These are phyloP conservation scores for Zymoseptoria ardabiliae DNA, from an alignment of 2,329 filamentous ascomycete species.

Conservation along the genomic window DNA sequence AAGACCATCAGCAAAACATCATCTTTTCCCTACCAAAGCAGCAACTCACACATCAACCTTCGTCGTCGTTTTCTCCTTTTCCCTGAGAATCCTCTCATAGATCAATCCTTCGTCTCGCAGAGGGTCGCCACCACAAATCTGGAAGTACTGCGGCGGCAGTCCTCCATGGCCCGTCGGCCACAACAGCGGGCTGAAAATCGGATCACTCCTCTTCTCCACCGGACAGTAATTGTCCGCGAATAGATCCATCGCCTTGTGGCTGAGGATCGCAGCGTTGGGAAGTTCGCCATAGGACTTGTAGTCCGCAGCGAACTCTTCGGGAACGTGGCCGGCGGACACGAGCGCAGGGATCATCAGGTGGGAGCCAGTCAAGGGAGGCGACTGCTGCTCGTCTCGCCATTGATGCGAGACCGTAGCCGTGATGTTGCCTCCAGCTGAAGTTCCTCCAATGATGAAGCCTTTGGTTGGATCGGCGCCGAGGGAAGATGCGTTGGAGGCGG, in stretches of 20 bases:
- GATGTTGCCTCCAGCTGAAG: conserved; percentile 47
- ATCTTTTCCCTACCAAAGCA: background rate
- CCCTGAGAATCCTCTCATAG: conserved; percentile 36
- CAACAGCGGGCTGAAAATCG: conserved; percentile 26
- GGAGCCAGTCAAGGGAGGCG: conserved; percentile 39
- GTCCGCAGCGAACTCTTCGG: conserved; percentile 34
- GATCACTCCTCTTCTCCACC: conserved; percentile 23
- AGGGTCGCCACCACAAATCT: conserved; percentile 44
- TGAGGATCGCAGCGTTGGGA: conserved; percentile 21
- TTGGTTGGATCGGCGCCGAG: conserved; percentile 36
- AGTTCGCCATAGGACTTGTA: conserved; percentile 34
- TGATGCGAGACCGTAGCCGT: conserved; percentile 41
- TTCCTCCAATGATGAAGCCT: conserved; percentile 46
- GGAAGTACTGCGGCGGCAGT: conserved; percentile 40
- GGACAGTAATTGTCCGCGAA: conserved; percentile 17
- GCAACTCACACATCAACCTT: conserved; percentile 31
- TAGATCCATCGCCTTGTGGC: conserved; percentile 16
- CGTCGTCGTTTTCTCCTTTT: conserved; percentile 35
- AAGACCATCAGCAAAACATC: background rate
- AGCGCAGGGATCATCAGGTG: conserved; percentile 43
- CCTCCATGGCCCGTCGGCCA: conserved; percentile 30
- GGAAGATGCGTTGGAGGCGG: conserved; percentile 22
- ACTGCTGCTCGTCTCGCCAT: conserved; percentile 35
- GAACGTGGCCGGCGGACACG: conserved; percentile 35
- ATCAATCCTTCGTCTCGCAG: conserved; percentile 44